Percentiles rank a stretch among this genome's conserved stretches.
phyloP scores from a whole-genome alignment of 345 rosid genomes.

The Eutrema yunnanense region DNA sequence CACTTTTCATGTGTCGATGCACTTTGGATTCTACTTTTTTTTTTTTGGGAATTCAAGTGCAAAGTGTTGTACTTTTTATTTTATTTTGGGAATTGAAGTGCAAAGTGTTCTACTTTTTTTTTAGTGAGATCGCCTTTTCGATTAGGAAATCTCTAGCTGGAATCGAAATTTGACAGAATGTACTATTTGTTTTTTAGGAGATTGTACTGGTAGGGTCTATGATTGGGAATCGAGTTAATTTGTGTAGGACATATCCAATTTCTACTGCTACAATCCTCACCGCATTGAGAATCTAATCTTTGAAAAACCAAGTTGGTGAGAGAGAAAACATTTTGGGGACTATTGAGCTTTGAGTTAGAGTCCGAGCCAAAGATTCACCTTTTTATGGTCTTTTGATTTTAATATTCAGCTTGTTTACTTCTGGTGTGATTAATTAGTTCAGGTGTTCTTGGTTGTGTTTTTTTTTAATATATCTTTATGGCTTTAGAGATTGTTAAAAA shows the following conservation, averaged over 20 bases:
- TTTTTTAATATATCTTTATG: neutral
- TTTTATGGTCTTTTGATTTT: neutral
- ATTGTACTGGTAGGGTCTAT: slow-evolving; percentile 32
- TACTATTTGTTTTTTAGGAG: neutral
- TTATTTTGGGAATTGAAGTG: neutral
- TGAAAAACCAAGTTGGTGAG: neutral
- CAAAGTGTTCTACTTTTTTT: neutral
- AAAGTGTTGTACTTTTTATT: neutral
- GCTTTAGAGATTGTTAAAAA: neutral
- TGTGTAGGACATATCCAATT: neutral
- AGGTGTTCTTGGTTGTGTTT: neutral
- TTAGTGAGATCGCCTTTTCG: neutral
- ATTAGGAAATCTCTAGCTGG: neutral
- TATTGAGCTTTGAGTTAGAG: neutral
- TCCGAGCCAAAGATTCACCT: neutral
- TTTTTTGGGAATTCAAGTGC: slow-evolving; percentile 1
- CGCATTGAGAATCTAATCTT: neutral
- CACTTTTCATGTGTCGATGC: neutral
- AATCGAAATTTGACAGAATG: slow-evolving; percentile 2
- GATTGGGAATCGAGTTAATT: neutral
- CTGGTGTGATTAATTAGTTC: neutral
- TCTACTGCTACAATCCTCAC: neutral
- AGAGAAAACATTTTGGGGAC: neutral
- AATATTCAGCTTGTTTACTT: neutral
- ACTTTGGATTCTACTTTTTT: slow-evolving; percentile 3